Evolutionary conservation across 495 filamentous ascomycete species (phyloP).

Genomic region (Cladorrhinum samala): DNA sequence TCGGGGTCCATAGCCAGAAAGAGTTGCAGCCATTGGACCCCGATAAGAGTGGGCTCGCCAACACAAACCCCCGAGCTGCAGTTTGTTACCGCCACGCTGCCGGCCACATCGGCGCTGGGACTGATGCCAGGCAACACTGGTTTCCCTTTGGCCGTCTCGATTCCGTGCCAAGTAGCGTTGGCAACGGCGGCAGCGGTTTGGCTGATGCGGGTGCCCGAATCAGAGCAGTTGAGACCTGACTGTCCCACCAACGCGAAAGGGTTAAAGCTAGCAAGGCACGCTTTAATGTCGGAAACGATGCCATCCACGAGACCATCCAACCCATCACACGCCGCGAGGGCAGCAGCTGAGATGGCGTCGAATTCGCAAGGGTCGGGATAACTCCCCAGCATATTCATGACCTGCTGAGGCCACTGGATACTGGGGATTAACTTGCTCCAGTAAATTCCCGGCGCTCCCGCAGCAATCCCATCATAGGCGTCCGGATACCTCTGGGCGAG

Average conservation of each 20-base stretch:
- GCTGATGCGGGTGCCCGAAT: constrained; percentile 14
- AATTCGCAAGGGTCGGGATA: constrained; percentile 30
- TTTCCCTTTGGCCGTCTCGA: constrained; percentile 11
- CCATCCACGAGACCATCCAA: constrained; percentile 35
- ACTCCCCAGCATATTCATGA: constrained; percentile 24
- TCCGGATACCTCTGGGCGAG: constrained; percentile 39
- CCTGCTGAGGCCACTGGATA: constrained; percentile 31
- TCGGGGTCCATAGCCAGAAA: constrained; percentile 21
- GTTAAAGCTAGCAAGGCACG: constrained; percentile 20
- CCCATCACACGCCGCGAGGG: constrained; percentile 32
- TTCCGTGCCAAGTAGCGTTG: constrained; percentile 25
- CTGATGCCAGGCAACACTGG: constrained; percentile 20
- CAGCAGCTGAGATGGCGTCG: constrained; percentile 24
- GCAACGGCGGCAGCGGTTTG: constrained; percentile 19
- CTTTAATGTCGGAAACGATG: constrained; percentile 21
- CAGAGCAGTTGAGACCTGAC: constrained; percentile 6
- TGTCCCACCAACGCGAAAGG: constrained; percentile 21
- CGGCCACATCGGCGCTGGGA: constrained; percentile 16
- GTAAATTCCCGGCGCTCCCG: constrained; percentile 32
- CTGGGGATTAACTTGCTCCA: constrained; percentile 18
- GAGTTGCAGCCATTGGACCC: constrained; percentile 13
- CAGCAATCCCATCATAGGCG: constrained; percentile 38
- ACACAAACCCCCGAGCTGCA: constrained; percentile 15
- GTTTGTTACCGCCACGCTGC: constrained; percentile 17
- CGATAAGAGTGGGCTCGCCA: constrained; percentile 4